Evolutionary conservation across 2,329 filamentous ascomycete species (phyloP), one percentile per base, ranked within the genome.

Genomic region (Aspergillus neoniger): DNA sequence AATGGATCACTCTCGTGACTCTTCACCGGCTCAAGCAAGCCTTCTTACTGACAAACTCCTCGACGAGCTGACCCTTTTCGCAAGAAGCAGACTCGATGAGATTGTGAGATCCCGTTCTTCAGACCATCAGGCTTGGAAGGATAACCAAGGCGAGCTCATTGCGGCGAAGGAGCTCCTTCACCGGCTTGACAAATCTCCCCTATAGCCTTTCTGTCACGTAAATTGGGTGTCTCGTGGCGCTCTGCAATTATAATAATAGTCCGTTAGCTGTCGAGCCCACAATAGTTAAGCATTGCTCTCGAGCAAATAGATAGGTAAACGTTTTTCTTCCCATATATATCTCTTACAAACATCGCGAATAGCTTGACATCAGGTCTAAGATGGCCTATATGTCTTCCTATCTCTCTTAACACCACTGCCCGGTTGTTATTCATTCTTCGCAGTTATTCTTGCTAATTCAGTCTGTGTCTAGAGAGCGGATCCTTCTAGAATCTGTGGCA

Each of bases 111-210:
- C 68, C 50, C 71, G 75, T 41, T 70, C 71, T 38, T 63, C 68
- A 17, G 65, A 71, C 58, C 64, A 67, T 60, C 65, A 68, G 55
- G 67, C 69, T 62, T 71, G 69, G 61, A 74, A 72, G 59, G 69
- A 67, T 28, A 71, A 69, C 41, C 72, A 76, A 64, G 71, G 73
- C 44, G 79, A 80, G 63, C 65, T 81, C 5, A 74, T 76, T 61
- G 77, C 78, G 17, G 75, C 75, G 23, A 74, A 78, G 63, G 75
- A 76, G 56, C 63, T 81, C 57, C 67, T 81, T 55, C 70, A 74
- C 69, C 70, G 64, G 36, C 25, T 28, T 3, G 38, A 23, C 25
- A 28, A 17, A 15, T 21, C 23, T 21, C 5, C 10, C 6, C 5
- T 44, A 23, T 44, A 44, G 17, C n/a, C 19, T 4, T 44, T 21